Evolutionary conservation across 176 grass and related monocot species (phyloP).

Genomic region (Saccharum spontaneum): DNA sequence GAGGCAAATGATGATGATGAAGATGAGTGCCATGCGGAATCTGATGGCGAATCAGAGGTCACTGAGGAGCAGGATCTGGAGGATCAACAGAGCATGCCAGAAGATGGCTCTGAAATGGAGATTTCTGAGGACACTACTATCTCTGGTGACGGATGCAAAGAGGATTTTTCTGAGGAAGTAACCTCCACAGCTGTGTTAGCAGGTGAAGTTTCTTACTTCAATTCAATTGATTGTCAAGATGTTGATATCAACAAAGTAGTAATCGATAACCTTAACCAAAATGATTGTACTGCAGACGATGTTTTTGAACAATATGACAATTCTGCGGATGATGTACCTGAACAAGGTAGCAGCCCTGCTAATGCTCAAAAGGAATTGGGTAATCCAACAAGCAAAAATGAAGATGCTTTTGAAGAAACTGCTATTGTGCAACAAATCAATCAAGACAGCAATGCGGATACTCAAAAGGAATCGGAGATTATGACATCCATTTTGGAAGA

Average conservation of each 20-base stretch:
- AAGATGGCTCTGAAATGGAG: slow-evolving; percentile 43
- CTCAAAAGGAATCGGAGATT: slow-evolving; percentile 10
- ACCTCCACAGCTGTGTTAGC: neutral
- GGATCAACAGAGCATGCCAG: slow-evolving; percentile 3
- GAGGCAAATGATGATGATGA: neutral
- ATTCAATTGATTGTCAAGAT: neutral
- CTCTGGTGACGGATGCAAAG: neutral
- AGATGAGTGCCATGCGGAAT: neutral
- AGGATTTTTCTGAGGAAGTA: slow-evolving; percentile 33
- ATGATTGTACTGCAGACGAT: neutral
- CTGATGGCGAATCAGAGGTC: neutral
- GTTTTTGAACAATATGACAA: neutral
- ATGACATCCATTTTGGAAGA: slow-evolving; percentile 7
- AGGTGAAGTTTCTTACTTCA: slow-evolving; percentile 38
- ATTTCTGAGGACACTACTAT: slow-evolving; percentile 27
- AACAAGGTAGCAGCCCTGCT: neutral
- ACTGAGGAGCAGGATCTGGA: neutral
- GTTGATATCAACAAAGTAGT: neutral
- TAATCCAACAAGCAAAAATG: neutral
- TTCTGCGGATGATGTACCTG: neutral
- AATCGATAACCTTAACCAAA: slow-evolving; percentile 8
- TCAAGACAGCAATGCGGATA: neutral
- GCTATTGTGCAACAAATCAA: neutral
- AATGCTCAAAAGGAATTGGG: neutral
- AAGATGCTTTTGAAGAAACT: slow-evolving; percentile 17